These are phyloP conservation scores for Xerocomus amazonicus DNA, from an alignment of 1,284 basidiomycete species.

Conservation along the genomic window DNA sequence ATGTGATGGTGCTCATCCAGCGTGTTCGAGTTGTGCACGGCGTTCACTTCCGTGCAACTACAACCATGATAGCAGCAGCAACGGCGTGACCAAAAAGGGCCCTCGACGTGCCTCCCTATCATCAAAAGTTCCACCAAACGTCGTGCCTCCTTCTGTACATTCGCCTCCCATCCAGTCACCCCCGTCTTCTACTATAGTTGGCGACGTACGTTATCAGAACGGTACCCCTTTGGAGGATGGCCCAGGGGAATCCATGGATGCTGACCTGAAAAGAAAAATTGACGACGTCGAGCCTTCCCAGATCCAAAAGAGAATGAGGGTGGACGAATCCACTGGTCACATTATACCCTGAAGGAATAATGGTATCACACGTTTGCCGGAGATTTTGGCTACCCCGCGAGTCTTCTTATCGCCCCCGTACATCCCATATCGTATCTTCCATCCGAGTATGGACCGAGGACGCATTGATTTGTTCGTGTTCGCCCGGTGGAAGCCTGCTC, in stretches of 20 bases:
- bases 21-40: constrained; percentile 74
- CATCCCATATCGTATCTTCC: constrained; percentile 21
- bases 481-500: constrained; percentile 29
- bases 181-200: constrained; percentile 37
- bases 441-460: constrained; percentile 32
- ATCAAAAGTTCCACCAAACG: constrained; percentile 38
- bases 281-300: constrained; percentile 33
- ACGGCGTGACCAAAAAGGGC: constrained; percentile 45
- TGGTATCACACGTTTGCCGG: constrained; percentile 14
- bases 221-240: constrained; percentile 29
- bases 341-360: constrained; percentile 32
- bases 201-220: constrained; percentile 33
- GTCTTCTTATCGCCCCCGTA: constrained; percentile 22
- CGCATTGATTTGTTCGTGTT: constrained; percentile 27
- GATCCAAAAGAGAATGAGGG: constrained; percentile 39
- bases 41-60: constrained; percentile 72
- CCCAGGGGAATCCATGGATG: constrained; percentile 28
- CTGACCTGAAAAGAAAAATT: constrained; percentile 38
- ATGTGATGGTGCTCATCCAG: constrained; percentile 75
- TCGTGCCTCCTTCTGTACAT: constrained; percentile 43
- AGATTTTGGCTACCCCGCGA: constrained; percentile 24
- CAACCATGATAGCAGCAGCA: constrained; percentile 55
- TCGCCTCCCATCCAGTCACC: constrained; percentile 51
- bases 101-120: constrained; percentile 45
- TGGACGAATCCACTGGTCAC: constrained; percentile 29